Percentiles rank a stretch among this genome's conserved stretches.
These are phyloP conservation scores for Conoideocrella luteorostrata DNA, from an alignment of 2,329 filamentous ascomycete genomes.

Conservation along the genomic window DNA sequence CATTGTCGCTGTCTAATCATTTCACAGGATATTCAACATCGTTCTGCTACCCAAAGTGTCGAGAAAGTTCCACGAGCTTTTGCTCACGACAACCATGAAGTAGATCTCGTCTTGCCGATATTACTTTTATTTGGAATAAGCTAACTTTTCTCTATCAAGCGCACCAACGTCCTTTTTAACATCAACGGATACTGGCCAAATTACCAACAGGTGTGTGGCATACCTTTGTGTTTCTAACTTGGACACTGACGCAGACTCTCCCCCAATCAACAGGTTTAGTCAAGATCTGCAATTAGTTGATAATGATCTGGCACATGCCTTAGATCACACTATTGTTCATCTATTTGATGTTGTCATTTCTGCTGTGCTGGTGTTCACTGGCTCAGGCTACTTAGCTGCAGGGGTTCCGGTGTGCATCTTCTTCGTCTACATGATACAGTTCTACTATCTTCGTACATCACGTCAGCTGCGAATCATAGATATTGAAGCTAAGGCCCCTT, in stretches of 20 bases:
- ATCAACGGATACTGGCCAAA: constrained; percentile 26
- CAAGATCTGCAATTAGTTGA: constrained; percentile 34
- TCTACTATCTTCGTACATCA: constrained; percentile 25
- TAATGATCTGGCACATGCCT: constrained; percentile 25
- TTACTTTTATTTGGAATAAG: not conserved
- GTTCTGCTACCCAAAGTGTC: constrained; percentile 22
- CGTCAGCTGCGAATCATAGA: constrained; percentile 24
- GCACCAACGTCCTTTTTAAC: constrained; percentile 28
- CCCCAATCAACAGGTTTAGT: too few species aligned
- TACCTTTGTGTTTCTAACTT: too few species aligned
- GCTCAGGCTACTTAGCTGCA: constrained; percentile 38
- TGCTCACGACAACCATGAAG: constrained; percentile 24
- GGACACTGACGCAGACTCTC: too few species aligned
- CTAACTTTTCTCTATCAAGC: constrained; percentile 1
- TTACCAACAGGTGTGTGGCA: too few species aligned
- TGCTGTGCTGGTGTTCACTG: constrained; percentile 35
- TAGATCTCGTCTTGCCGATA: constrained; percentile 3
- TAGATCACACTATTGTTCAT: constrained; percentile 19
- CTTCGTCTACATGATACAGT: constrained; percentile 19
- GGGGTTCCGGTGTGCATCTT: constrained; percentile 34
- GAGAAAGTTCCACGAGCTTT: constrained; percentile 13
- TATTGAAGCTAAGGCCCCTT: constrained; percentile 23
- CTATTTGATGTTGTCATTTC: constrained; percentile 19
- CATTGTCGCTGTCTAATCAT: not conserved
- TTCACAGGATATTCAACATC: constrained; percentile 14